These are phyloP conservation scores for Euptelea pleiosperma DNA, from an alignment of 164 flowering plant genomes.

Conservation along the genomic window DNA sequence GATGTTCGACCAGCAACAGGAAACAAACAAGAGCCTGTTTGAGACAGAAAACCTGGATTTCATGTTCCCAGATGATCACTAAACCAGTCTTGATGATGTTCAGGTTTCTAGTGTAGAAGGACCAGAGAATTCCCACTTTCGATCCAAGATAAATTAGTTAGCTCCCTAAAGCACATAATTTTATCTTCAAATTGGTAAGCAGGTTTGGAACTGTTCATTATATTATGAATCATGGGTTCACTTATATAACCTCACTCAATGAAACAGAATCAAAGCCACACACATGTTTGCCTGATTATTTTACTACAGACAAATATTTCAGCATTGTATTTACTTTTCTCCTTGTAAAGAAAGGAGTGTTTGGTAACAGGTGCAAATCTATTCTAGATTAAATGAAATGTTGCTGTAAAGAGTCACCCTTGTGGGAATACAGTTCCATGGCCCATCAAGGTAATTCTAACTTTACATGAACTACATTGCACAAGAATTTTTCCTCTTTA, in stretches of 20 bases:
- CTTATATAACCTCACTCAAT: not conserved
- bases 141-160: slow-evolving; percentile 41
- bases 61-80: slow-evolving; percentile 21
- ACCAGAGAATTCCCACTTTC: slow-evolving; percentile 27
- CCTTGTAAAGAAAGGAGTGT: no score
- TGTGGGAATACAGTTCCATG: no score
- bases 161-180: not conserved
- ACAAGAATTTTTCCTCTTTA: no score
- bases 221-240: slow-evolving; percentile 5
- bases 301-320: not conserved
- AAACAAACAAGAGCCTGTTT: slow-evolving; percentile 25
- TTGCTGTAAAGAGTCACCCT: no score
- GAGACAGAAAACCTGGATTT: slow-evolving; percentile 22
- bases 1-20: slow-evolving; percentile 66
- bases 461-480: no score
- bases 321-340: no score
- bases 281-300: slow-evolving; percentile 2
- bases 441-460: no score
- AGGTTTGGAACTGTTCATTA: slow-evolving; percentile 8
- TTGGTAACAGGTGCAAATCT: no score
- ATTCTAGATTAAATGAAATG: no score
- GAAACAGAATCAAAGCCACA: slow-evolving; percentile 1
- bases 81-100: slow-evolving; percentile 25
- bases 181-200: no score
- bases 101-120: slow-evolving; percentile 33